Percentiles rank a stretch among this genome's conserved stretches.
phyloP scores from a whole-genome alignment of 257 asterid genomes.

The Nemophila menziesii region DNA sequence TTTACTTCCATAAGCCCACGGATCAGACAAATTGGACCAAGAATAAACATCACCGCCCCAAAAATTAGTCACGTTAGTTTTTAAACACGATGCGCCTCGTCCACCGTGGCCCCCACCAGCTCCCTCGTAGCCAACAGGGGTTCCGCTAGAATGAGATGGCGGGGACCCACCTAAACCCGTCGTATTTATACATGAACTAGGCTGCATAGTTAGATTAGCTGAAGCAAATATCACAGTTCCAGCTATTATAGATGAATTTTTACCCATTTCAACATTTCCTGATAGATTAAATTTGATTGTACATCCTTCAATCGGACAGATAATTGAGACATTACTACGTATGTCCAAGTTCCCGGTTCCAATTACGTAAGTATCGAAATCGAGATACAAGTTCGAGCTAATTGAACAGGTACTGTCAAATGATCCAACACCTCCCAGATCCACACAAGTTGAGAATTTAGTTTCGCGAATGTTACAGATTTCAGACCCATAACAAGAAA shows the following conservation, averaged over 20 bases:
- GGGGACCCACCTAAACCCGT: conserved; percentile 78
- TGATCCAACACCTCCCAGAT: conserved; percentile 85
- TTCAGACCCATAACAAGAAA: conserved; percentile 21
- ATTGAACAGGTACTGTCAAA: conserved; percentile 66
- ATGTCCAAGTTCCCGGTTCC: conserved; percentile 87
- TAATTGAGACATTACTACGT: conserved; percentile 53
- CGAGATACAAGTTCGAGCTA: conserved; percentile 36
- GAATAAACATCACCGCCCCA: conserved; percentile 99
- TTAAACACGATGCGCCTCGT: conserved; percentile 91
- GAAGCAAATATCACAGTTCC: conserved; percentile 58
- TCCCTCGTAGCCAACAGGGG: conserved; percentile 83
- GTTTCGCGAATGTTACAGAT: conserved; percentile 16
- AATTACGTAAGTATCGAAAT: conserved; percentile 38
- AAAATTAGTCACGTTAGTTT: conserved; percentile 46
- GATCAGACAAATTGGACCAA: conserved; percentile 65
- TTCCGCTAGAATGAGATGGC: conserved; percentile 92
- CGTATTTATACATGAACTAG: conserved; percentile 60
- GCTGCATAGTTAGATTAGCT: conserved; percentile 48
- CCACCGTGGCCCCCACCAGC: conserved; percentile 99
- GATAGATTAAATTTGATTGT: conserved; percentile 65
- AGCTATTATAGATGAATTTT: conserved; percentile 59
- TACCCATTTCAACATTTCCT: conserved; percentile 66
- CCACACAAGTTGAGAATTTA: conserved; percentile 45
- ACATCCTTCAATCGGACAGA: conserved; percentile 72
- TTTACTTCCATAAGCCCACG: conserved; percentile 87